These are phyloP conservation scores for Dactylellina drechsleri DNA, from an alignment of 2,329 filamentous ascomycete genomes.

Conservation along the genomic window DNA sequence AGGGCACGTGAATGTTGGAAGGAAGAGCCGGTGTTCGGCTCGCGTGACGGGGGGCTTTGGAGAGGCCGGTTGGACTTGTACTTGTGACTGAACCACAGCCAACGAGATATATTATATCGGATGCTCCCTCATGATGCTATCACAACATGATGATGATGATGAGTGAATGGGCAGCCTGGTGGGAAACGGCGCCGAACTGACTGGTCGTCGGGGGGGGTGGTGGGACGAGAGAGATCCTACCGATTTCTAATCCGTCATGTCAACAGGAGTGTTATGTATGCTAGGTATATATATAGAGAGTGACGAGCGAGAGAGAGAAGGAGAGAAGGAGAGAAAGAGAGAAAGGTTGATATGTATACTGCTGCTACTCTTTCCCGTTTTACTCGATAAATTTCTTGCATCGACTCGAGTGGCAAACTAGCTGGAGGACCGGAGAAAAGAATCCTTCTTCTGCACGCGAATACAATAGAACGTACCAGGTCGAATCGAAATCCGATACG, in stretches of 20 bases:
- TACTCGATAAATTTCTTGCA: too few relatives aligned
- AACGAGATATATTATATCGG: background rate
- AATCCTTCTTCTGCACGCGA: too few relatives aligned
- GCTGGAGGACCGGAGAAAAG: too few relatives aligned
- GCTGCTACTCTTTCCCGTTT: too few relatives aligned
- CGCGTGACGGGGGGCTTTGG: slow-evolving; percentile 23
- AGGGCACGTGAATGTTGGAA: slow-evolving; percentile 20
- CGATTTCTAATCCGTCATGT: background rate
- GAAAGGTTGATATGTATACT: too few relatives aligned
- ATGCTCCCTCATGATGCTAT: slow-evolving; percentile 48
- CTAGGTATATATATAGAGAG: too few relatives aligned
- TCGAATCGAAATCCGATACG: too few relatives aligned
- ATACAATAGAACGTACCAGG: too few relatives aligned
- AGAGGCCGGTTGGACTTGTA: slow-evolving; percentile 7
- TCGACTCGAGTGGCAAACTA: too few relatives aligned
- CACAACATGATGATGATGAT: slow-evolving; percentile 25
- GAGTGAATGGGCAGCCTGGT: background rate
- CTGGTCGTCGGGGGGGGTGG: background rate
- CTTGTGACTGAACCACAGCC: slow-evolving; percentile 35
- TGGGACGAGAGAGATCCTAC: background rate
- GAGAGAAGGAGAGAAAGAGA: too few relatives aligned
- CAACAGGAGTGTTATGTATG: too few relatives aligned
- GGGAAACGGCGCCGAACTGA: background rate
- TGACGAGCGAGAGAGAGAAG: too few relatives aligned
- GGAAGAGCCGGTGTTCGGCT: slow-evolving; percentile 17